phyloP scores from a whole-genome alignment of 208 protist genomes.

The Leishmania guyanensis region DNA sequence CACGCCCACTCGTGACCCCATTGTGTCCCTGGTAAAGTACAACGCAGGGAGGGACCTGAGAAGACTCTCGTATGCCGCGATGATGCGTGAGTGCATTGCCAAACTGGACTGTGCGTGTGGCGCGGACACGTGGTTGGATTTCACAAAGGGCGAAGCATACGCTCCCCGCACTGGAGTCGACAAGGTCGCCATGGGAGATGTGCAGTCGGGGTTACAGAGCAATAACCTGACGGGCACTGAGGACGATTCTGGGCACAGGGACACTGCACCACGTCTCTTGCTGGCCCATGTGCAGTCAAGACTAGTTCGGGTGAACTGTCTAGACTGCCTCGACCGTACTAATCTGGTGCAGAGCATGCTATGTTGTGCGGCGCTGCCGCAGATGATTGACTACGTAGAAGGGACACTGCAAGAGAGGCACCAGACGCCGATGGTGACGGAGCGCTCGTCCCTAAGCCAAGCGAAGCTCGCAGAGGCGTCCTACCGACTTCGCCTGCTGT shows the following conservation, averaged over 20 bases:
- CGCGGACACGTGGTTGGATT: constrained; percentile 26
- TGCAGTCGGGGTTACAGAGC: neutral
- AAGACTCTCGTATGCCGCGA: constrained; percentile 37
- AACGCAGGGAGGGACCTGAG: constrained; percentile 59
- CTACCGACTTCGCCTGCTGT: constrained; percentile 31
- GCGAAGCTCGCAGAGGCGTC: neutral
- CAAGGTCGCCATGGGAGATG: neutral
- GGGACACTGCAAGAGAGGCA: neutral
- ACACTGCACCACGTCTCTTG: constrained; percentile 3
- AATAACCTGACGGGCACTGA: neutral
- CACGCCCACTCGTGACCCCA: neutral
- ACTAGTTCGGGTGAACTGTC: constrained; percentile 72
- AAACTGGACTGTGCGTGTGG: constrained; percentile 11
- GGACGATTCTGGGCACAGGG: neutral
- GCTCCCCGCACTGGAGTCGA: constrained; percentile 1
- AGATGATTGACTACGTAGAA: constrained; percentile 57
- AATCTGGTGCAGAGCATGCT: constrained; percentile 78
- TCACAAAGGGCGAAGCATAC: constrained; percentile 22
- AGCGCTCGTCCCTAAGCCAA: neutral
- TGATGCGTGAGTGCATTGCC: constrained; percentile 30
- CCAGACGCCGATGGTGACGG: neutral
- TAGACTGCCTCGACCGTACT: constrained; percentile 86
- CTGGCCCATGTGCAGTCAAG: constrained; percentile 19
- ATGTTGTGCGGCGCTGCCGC: constrained; percentile 36
- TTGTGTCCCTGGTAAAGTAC: constrained; percentile 46